Evolutionary conservation across 208 protist genomes (phyloP).

Genomic region (Leishmania aethiopica): DNA sequence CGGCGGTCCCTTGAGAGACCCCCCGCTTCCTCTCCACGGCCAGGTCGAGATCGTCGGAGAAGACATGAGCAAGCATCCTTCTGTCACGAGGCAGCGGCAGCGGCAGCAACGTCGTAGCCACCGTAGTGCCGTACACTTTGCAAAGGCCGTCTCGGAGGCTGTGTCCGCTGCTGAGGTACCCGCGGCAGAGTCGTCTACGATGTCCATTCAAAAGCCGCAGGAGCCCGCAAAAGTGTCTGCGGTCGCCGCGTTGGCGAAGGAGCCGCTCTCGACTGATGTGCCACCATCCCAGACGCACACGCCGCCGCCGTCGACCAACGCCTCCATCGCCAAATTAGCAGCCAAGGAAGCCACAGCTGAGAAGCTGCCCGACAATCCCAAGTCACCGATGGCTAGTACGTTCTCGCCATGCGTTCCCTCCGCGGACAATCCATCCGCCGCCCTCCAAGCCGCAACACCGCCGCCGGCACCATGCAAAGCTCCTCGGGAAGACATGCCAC

Average conservation of each 20-base stretch:
- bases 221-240: background rate
- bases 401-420: no score
- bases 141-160: background rate
- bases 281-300: conserved; percentile 11
- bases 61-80: background rate
- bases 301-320: conserved; percentile 4
- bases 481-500: conserved; percentile 15
- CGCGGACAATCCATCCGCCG: no score
- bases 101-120: no score
- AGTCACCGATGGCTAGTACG: background rate
- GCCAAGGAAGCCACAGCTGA: background rate
- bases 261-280: conserved; percentile 3
- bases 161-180: background rate
- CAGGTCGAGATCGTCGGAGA: background rate
- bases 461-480: conserved; percentile 7
- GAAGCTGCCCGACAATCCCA: background rate
- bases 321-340: background rate
- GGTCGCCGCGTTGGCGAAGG: no score
- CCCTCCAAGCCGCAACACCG: background rate
- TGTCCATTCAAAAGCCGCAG: background rate
- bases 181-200: background rate
- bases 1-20: background rate
- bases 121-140: background rate
- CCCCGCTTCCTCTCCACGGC: background rate
- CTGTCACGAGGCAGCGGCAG: background rate